Evolutionary conservation across 2,329 filamentous ascomycete genomes (phyloP), one percentile per base, ranked within the genome.

Genomic region (Scytalidium lignicola): DNA sequence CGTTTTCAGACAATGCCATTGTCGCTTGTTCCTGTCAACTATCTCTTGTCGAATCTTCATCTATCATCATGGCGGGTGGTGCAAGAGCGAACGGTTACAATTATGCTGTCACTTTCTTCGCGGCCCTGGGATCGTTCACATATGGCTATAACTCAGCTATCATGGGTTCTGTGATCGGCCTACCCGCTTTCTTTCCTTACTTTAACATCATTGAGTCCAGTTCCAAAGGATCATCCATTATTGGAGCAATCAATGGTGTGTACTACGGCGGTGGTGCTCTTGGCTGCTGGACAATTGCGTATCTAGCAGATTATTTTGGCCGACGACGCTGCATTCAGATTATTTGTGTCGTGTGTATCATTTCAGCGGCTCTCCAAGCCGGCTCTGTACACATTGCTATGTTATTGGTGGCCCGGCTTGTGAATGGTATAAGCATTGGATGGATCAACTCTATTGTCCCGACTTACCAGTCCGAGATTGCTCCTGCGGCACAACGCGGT

Each of bases 391-490:
- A 50, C 41, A 51, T 56, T 23, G 46, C 41, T 18, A 56, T 56
- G 49, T 39, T 53, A 40, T 21, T 59, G 10, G 54, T 53, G 3
- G 54, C 43, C 5, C 41, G 55, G 15, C 40, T 46, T 45, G 19
- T 55, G 15, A 23, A 47, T 29, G 55, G 57, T 13, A 44, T 53
- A 32, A 56, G 44, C 3, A 47, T 41, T 6, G 54, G 54, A 17
- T 51, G 53, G 48, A 49, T 66, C 8, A 60, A 61, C 5, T 61
- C 20, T 20, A 44, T 62, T 22, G 62, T 67, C 42, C 65, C 66
- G 43, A 60, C 67, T 52, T 62, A 58, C 57, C 64, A 68, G 60
- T 58, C 59, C 43, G 63, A 67, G 40, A 57, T 67, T 41, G 62
- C 64, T 1, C 65, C 66, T 3, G 55, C 58, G 3, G 53, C 61